Evolutionary conservation across 495 filamentous ascomycete genomes (phyloP).

Genomic region (Tuber magnatum): DNA sequence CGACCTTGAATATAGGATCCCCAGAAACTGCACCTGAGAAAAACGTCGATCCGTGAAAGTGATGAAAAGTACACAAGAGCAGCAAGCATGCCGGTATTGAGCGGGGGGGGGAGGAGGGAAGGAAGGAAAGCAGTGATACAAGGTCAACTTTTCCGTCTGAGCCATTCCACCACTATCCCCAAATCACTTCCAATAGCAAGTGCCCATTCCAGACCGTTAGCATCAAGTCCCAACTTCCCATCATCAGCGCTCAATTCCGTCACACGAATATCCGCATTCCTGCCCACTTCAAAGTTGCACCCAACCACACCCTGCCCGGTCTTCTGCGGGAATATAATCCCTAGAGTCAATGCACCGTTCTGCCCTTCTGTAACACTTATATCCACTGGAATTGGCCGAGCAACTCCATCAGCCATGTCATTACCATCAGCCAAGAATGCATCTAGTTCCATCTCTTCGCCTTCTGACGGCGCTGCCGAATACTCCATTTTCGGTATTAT

Average conservation of each 20-base stretch:
- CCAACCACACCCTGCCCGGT: slow-evolving; percentile 11
- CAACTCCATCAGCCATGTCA: not conserved
- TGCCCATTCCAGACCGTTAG: slow-evolving; percentile 20
- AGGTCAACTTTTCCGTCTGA: slow-evolving; percentile 5
- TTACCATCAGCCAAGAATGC: slow-evolving; percentile 12
- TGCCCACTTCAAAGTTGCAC: slow-evolving; percentile 19
- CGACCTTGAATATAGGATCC: not conserved
- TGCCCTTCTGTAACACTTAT: slow-evolving; percentile 3
- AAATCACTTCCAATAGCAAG: slow-evolving; percentile 24
- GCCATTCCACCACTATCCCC: slow-evolving; percentile 30
- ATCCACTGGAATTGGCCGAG: slow-evolving; percentile 10
- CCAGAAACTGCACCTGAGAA: not conserved
- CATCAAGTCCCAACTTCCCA: slow-evolving; percentile 15
- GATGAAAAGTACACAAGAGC: not conserved
- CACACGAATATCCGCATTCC: slow-evolving; percentile 29
- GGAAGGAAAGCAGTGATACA: not conserved
- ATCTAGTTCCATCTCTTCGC: slow-evolving; percentile 17
- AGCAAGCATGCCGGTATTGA: not conserved
- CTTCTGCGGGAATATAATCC: slow-evolving; percentile 21
- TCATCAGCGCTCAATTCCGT: slow-evolving; percentile 12
- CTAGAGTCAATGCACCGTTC: slow-evolving; percentile 15
- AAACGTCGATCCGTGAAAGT: not conserved
- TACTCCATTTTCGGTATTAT: not conserved
- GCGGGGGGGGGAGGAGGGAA: not conserved
- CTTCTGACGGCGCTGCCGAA: not conserved